Base-by-base conservation (phyloP, 805 yeast genomes). In the Starmerella khaoyaiensis region DNA sequence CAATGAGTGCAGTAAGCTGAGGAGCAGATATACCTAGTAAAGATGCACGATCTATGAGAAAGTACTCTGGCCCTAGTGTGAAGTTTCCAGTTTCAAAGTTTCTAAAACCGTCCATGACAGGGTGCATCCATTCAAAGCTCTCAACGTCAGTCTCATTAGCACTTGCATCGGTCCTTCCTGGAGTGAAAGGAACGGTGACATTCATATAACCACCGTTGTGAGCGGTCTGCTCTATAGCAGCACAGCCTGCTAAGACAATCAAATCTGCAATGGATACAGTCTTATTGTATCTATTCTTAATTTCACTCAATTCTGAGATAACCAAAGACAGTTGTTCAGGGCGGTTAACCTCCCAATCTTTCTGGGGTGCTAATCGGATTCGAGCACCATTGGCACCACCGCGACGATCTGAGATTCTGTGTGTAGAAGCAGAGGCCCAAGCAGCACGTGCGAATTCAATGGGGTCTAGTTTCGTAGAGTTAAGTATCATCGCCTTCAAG, bases 361-460 rank as follows among this genome's bases (percentile, higher is more conserved):
- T 37, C 40, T 42, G 46, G 15, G 48, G 48, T 3, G 28, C 38
- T 18, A 45, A 29, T 4, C 41, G 33, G 14, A 45, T 40, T 16
- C 48, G 46, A 8, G 48, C 46, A 27, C 48, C 48, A 37, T 45
- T 42, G 9, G 39, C 46, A 30, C 48, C 48, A 16, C 48, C 48
- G 18, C 48, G 46, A 36, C 35, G 23, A 35, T 45, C 48, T 3
- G 46, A 35, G 18, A 25, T 21, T 16, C 48, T 46, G 42, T 36
- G 41, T 4, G 40, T 36, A 12, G 48, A 42, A 21, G 48, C 48
- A 11, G 48, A 18, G 3, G 45, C 44, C 48, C 48, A 45, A 9
- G 48, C 48, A 18, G 30, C 46, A n/a, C 44, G 39, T 15, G 46
- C 48, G 21, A 38, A 42, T 12, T 42, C 39, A 26, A 31, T 20